These are phyloP conservation scores for Pseudogymnoascus sp. DNA, from an alignment of 2,329 filamentous ascomycete species.

Conservation along the genomic window DNA sequence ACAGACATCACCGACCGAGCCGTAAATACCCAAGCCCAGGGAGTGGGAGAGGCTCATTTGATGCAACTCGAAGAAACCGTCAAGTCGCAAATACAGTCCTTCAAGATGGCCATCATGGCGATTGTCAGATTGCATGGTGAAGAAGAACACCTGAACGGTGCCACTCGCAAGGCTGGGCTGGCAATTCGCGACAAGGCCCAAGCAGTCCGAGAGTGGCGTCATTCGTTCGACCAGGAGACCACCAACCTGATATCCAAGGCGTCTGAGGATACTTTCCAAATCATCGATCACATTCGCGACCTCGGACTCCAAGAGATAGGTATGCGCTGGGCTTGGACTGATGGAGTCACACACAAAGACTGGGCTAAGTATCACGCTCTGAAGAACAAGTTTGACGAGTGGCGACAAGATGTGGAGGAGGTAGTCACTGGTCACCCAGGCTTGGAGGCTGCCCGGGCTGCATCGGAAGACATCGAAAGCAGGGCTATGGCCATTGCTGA, in stretches of 20 bases:
- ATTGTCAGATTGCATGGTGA: constrained; percentile 55
- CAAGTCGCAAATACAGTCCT: constrained; percentile 53
- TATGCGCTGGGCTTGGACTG: constrained; percentile 85
- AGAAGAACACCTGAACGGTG: constrained; percentile 45
- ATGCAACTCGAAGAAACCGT: constrained; percentile 62
- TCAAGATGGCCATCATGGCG: constrained; percentile 63
- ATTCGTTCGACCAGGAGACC: constrained; percentile 52
- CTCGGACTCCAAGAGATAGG: constrained; percentile 67
- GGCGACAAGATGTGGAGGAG: constrained; percentile 74
- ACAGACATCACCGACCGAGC: constrained; percentile 66
- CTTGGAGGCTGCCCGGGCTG: constrained; percentile 60
- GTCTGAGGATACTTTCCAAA: constrained; percentile 58
- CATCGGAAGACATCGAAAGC: constrained; percentile 65
- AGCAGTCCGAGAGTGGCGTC: constrained; percentile 57
- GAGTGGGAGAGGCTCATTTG: constrained; percentile 60
- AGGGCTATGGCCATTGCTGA: constrained; percentile 76
- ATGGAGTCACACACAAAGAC: constrained; percentile 92
- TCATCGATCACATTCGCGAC: constrained; percentile 62
- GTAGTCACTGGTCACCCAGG: constrained; percentile 69
- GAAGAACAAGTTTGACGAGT: constrained; percentile 74
- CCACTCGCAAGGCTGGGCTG: constrained; percentile 52
- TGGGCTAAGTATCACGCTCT: constrained; percentile 93
- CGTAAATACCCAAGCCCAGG: constrained; percentile 58
- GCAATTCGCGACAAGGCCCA: constrained; percentile 59
- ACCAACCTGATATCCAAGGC: constrained; percentile 51